Percentiles rank a stretch among this genome's conserved stretches.
Evolutionary conservation across 2,329 filamentous ascomycete species (phyloP).

Genomic region (Curvularia spicifera): DNA sequence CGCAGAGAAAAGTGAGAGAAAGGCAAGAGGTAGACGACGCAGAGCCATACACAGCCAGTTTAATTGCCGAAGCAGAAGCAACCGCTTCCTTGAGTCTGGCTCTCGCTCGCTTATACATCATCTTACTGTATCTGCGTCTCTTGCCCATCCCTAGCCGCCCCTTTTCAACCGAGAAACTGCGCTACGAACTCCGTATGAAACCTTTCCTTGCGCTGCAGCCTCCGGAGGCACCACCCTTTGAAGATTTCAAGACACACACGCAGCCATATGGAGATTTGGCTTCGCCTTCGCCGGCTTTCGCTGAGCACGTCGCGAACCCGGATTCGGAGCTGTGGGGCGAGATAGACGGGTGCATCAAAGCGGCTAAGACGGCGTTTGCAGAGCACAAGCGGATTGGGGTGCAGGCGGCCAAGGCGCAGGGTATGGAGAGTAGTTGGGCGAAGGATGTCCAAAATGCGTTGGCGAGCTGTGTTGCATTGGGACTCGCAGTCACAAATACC

Average conservation of each 20-base stretch:
- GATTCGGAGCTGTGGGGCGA: constrained; percentile 30
- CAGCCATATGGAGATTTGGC: constrained; percentile 38
- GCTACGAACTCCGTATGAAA: constrained; percentile 86
- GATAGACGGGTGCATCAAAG: constrained; percentile 38
- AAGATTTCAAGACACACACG: constrained; percentile 60
- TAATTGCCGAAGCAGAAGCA: constrained; percentile 37
- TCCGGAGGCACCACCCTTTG: constrained; percentile 70
- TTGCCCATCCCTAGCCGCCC: constrained; percentile 62
- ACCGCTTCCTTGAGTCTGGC: constrained; percentile 41
- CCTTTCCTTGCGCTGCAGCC: constrained; percentile 74
- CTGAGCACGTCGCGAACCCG: constrained; percentile 19
- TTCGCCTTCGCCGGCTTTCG: constrained; percentile 8
- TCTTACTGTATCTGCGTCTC: constrained; percentile 64
- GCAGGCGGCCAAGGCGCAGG: constrained; percentile 40
- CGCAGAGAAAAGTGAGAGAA: constrained; percentile 9
- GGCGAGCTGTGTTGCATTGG: constrained; percentile 44
- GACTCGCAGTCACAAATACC: constrained; percentile 38
- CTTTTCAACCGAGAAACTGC: constrained; percentile 70
- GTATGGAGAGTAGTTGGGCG: constrained; percentile 49
- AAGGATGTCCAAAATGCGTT: constrained; percentile 42
- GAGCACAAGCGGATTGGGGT: constrained; percentile 49
- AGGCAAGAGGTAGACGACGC: constrained; percentile 22
- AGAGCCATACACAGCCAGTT: constrained; percentile 28
- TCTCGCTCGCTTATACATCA: constrained; percentile 65
- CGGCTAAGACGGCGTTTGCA: constrained; percentile 46